A percentile compares a stretch with the other conserved stretches of the same genome.
These are phyloP conservation scores for Inga oerstediana DNA, from an alignment of 306 rosid genomes.

Conservation along the genomic window DNA sequence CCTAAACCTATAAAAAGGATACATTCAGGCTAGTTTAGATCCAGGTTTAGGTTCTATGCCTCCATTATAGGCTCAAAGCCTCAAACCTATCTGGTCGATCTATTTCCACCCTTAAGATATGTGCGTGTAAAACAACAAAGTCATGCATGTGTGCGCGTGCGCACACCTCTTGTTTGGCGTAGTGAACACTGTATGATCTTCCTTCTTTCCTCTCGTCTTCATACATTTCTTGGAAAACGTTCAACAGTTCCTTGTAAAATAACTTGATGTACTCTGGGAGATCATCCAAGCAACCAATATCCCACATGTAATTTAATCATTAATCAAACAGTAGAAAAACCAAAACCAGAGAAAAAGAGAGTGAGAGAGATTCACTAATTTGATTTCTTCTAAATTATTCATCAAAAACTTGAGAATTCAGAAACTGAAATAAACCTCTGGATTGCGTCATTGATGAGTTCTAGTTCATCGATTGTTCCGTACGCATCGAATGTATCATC, in stretches of 20 bases:
- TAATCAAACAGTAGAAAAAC: background rate
- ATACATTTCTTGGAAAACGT: slow-evolving; percentile 30
- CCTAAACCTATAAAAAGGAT: too few species aligned
- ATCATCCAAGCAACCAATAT: background rate
- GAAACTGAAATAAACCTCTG: slow-evolving; percentile 38
- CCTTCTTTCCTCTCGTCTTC: slow-evolving; percentile 28
- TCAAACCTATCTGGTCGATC: too few species aligned
- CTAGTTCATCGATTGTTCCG: slow-evolving; percentile 52
- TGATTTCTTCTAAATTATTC: background rate
- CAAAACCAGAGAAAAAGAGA: background rate
- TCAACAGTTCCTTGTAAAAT: slow-evolving; percentile 12
- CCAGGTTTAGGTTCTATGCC: too few species aligned
- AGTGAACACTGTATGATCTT: slow-evolving; percentile 1
- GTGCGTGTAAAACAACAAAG: too few species aligned
- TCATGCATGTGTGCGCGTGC: too few species aligned
- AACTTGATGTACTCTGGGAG: slow-evolving; percentile 8
- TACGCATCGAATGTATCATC: slow-evolving; percentile 52
- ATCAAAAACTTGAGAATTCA: background rate
- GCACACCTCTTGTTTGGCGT: slow-evolving; percentile 30
- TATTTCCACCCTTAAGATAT: too few species aligned
- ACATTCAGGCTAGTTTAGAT: too few species aligned
- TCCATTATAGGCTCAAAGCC: too few species aligned
- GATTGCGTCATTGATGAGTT: slow-evolving; percentile 38
- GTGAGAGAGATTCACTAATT: background rate
- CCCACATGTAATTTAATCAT: slow-evolving; percentile 8